Conservation (phyloP, 768 basidiomycete genomes). For the Naganishia antarctica region DNA sequence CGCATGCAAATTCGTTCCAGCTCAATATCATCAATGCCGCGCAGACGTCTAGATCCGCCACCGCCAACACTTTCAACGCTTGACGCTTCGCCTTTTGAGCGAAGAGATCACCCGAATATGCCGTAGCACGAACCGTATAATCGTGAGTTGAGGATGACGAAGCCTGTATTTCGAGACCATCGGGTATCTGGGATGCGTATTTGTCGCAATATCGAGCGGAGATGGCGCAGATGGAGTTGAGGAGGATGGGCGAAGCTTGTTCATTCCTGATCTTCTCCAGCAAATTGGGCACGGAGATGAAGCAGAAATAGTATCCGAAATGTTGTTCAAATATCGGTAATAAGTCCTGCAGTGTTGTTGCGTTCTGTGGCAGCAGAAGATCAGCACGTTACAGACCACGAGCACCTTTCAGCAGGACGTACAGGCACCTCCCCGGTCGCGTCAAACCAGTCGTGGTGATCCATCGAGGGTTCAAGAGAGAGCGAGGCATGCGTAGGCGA, state of each 20-base stretch:
- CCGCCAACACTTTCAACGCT: slow-evolving; percentile 15
- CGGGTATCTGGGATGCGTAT: slow-evolving; percentile 6
- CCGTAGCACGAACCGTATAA: background rate
- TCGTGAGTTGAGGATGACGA: background rate
- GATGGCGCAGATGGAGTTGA: slow-evolving; percentile 29
- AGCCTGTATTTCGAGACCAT: background rate
- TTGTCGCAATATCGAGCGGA: slow-evolving; percentile 27
- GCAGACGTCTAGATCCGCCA: slow-evolving; percentile 22
- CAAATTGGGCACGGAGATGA: slow-evolving; percentile 9
- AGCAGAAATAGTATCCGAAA: slow-evolving; percentile 32
- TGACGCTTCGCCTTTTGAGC: slow-evolving; percentile 31
- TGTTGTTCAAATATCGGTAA: slow-evolving; percentile 29
- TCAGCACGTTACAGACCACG: background rate
- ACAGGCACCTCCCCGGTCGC: slow-evolving; percentile 11
- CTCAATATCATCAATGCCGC: slow-evolving; percentile 29
- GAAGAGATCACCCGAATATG: slow-evolving; percentile 19
- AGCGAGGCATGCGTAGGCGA: slow-evolving; percentile 20
- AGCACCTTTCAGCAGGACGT: background rate
- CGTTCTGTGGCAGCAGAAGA: slow-evolving; percentile 6
- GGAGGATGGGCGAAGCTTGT: slow-evolving; percentile 19
- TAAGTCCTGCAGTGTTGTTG: slow-evolving; percentile 15
- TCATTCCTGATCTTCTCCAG: slow-evolving; percentile 1
- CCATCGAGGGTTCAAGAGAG: background rate
- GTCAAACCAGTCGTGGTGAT: background rate
- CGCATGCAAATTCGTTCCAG: slow-evolving; percentile 32